These are phyloP conservation scores for Dendrobium catenatum DNA, from an alignment of 106 monocot genomes.

Conservation along the genomic window DNA sequence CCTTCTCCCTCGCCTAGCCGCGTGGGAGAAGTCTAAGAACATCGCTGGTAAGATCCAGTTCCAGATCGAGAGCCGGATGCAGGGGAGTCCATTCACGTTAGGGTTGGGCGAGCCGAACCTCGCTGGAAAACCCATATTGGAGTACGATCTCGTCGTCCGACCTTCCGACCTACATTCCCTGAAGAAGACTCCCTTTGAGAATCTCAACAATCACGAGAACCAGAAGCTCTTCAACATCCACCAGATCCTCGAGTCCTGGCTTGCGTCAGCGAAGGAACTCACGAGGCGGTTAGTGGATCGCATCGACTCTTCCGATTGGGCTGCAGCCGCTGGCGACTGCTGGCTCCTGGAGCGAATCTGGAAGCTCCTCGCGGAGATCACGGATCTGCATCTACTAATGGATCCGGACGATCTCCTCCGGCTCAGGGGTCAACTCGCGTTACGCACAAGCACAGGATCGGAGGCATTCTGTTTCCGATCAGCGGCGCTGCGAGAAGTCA, in stretches of 20 bases:
- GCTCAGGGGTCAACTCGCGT: slow-evolving; percentile 55
- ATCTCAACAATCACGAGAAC: slow-evolving; percentile 48
- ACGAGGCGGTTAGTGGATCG: slow-evolving; percentile 21
- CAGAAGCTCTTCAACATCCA: slow-evolving; percentile 43
- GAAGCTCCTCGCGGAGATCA: slow-evolving; percentile 57
- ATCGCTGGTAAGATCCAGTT: slow-evolving; percentile 45
- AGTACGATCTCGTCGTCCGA: slow-evolving; percentile 40
- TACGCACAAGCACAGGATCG: slow-evolving; percentile 17
- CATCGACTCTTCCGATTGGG: slow-evolving; percentile 38
- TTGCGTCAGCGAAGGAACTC: slow-evolving; percentile 34
- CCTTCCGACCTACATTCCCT: slow-evolving; percentile 40
- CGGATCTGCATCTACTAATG: slow-evolving; percentile 69
- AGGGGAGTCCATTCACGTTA: slow-evolving; percentile 34
- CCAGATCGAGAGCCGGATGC: slow-evolving; percentile 55
- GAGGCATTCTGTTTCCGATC: slow-evolving; percentile 60
- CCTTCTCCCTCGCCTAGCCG: slow-evolving; percentile 68
- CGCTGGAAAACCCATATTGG: slow-evolving; percentile 39
- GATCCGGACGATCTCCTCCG: slow-evolving; percentile 79
- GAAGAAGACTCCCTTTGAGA: slow-evolving; percentile 27
- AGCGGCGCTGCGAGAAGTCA: slow-evolving; percentile 32
- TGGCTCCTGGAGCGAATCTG: slow-evolving; percentile 68
- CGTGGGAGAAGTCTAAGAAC: slow-evolving; percentile 61
- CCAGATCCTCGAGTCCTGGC: slow-evolving; percentile 76
- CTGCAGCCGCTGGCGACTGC: slow-evolving; percentile 44
- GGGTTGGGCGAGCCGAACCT: slow-evolving; percentile 58